Percentiles rank a stretch among this genome's conserved stretches.
phyloP scores from a whole-genome alignment of 768 basidiomycete genomes.

The Suillus cothurnatus region DNA sequence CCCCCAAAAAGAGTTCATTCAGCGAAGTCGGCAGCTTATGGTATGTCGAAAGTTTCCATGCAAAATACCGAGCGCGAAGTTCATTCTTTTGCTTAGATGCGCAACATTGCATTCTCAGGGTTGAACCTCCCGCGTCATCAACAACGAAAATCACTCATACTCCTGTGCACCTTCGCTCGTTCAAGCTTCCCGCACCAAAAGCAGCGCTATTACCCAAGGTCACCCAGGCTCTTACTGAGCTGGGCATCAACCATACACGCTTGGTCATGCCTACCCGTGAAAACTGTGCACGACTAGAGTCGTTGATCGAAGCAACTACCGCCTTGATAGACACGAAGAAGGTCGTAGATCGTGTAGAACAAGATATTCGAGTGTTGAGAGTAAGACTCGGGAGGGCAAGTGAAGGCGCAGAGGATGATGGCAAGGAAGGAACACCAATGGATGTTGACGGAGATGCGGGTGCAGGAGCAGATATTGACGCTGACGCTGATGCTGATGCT shows the following conservation, averaged over 20 bases:
- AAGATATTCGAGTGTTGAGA: constrained; percentile 76
- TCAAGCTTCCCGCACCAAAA: constrained; percentile 83
- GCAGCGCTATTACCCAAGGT: constrained; percentile 74
- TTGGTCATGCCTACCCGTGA: constrained; percentile 94
- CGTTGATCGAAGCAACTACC: constrained; percentile 68
- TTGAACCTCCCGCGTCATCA: constrained; percentile 51
- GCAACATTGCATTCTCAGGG: constrained; percentile 72
- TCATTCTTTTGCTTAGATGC: constrained; percentile 49
- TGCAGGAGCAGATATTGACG: constrained; percentile 13
- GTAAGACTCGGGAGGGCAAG: constrained; percentile 57
- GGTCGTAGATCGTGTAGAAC: constrained; percentile 80
- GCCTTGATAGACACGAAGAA: constrained; percentile 89
- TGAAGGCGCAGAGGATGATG: constrained; percentile 41
- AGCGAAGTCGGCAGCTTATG: constrained; percentile 60
- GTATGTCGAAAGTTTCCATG: constrained; percentile 38
- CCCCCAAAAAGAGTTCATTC: constrained; percentile 42
- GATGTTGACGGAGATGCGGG: constrained; percentile 47
- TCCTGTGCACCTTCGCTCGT: constrained; percentile 83
- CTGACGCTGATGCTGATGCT: constrained; percentile 6
- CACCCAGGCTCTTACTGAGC: constrained; percentile 71
- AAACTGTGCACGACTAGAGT: constrained; percentile 74
- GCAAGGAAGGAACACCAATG: constrained; percentile 45
- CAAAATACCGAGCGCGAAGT: constrained; percentile 3
- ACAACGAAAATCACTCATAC: constrained; percentile 75
- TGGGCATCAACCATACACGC: constrained; percentile 69